Evolutionary conservation across 176 grass and related monocot species (phyloP), one percentile per base, ranked within the genome.

Genomic region (Carex scoparia): DNA sequence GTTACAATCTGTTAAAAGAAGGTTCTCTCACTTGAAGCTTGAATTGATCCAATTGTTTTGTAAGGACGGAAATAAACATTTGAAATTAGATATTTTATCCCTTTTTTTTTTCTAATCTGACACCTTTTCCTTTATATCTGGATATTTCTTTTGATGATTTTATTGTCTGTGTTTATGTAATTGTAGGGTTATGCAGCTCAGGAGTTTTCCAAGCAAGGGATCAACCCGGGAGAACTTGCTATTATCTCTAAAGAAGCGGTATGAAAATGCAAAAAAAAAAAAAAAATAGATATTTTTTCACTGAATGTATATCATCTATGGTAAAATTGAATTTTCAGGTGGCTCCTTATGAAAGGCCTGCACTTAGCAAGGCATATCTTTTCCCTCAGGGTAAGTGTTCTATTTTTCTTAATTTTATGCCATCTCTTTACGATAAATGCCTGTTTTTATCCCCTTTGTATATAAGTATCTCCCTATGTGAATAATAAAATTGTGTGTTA

Each of bases 221-320:
- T 92, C 14, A 73, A 94, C 76, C 93, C 91, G 1, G 96, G 96
- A 85, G 93, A 98, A 87, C 89, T 98, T 31, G 93, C 93, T 69
- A 87, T 98, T 85, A 94, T 98, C 86, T 98, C 96, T 70, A 98
- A 95, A 89, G 96, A 98, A 80, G 91, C 91, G 15, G 93, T 95
- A 93, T 33, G 79, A 58, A 19, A 28, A 27, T 32, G 28, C 16
- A 77, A 51, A 76, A 55, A 0, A 28, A 56, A 56, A 57, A 0
- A 31, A 15, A 11, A 15, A 11, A 32, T 10, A 76, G 3, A 7
- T 48, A 19, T 31, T 53, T 30, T 75, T 28, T 27, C 23, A 14
- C 32, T 42, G 11, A 49, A 76, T 65, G 15, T 56, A 46, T 71
- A 69, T 19, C 46, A 82, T 66, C 85, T 44, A 75, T 65, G 7